Conservation (phyloP, 441 rosid genomes). For the Gossypium laxum region DNA sequence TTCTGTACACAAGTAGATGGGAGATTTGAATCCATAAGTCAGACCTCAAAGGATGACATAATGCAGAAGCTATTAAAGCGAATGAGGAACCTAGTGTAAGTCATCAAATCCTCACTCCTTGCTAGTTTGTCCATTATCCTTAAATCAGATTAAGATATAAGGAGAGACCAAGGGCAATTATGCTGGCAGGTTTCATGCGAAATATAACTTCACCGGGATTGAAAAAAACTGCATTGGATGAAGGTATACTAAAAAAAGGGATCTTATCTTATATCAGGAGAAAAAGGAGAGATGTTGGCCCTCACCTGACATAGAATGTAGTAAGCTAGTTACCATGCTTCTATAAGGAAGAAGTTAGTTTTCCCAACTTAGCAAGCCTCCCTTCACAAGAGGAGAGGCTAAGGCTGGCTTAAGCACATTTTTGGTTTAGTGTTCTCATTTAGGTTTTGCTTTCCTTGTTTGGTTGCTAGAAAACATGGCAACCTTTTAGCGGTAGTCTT, state of each 20-base stretch:
- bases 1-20: slow-evolving; percentile 64
- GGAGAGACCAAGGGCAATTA: neutral
- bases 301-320: neutral
- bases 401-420: neutral
- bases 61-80: slow-evolving; percentile 60
- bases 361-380: neutral
- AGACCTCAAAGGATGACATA: slow-evolving; percentile 51
- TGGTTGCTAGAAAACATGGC: neutral
- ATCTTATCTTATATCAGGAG: neutral
- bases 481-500: neutral
- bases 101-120: slow-evolving; percentile 14
- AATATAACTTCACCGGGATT: neutral
- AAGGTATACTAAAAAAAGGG: neutral
- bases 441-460: slow-evolving; percentile 1
- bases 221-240: neutral
- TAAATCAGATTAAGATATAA: neutral
- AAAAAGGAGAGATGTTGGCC: neutral
- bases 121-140: neutral
- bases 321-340: neutral
- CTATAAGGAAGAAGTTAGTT: neutral
- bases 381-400: slow-evolving; percentile 7
- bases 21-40: slow-evolving; percentile 45
- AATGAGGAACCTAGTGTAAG: slow-evolving; percentile 68
- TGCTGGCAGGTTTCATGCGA: neutral
- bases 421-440: neutral